Evolutionary conservation across 495 filamentous ascomycete genomes (phyloP), one percentile per base, ranked within the genome.

Genomic region (Trichodelitschia bisporula): DNA sequence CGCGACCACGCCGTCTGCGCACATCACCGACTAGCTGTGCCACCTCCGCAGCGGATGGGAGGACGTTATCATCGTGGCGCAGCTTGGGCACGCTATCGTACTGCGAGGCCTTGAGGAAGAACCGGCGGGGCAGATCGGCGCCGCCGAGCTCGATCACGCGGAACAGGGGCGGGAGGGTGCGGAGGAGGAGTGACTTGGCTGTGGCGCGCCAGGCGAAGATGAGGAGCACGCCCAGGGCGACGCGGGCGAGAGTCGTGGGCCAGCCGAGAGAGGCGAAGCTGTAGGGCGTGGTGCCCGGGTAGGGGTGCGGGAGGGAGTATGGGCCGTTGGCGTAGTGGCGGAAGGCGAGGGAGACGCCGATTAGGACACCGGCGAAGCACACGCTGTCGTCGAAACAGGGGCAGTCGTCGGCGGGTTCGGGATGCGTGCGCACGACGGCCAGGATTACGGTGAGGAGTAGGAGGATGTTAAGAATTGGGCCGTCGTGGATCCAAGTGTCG

Each of bases 381-480:
- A 97, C 78, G 40, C 76, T 83, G 53, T 97, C 86, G 47, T 97
- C 86, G 46, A 90, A 97, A 45, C 86, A 97, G 11, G 86, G 86
- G 41, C 86, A 97, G 46, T 91, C 75, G 48, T 97, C 86, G 0
- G 80, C 86, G 2, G 86, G 86, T 40, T 97, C 86, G 1, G 86
- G 86, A 49, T 97, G 84, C 13, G 92, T 65, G 28, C 86, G 67
- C 19, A 95, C 73, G 16, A 92, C 52, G 18, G 72, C 46, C 18
- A 86, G 50, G 17, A 89, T 69, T 6, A 29, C 8, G 14, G 16
- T 9, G 8, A 29, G 27, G 18, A 18, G 18, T 4, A 21, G 9
- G 15, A 31, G 15, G 9, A 20, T 9, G 9, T 4, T 10, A n/a
- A 24, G 21, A 2, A 69, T 40, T 11, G 80, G 38, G 2, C 71